These are phyloP conservation scores for Colletotrichum zoysiae DNA, from an alignment of 2,329 filamentous ascomycete species.

Conservation along the genomic window DNA sequence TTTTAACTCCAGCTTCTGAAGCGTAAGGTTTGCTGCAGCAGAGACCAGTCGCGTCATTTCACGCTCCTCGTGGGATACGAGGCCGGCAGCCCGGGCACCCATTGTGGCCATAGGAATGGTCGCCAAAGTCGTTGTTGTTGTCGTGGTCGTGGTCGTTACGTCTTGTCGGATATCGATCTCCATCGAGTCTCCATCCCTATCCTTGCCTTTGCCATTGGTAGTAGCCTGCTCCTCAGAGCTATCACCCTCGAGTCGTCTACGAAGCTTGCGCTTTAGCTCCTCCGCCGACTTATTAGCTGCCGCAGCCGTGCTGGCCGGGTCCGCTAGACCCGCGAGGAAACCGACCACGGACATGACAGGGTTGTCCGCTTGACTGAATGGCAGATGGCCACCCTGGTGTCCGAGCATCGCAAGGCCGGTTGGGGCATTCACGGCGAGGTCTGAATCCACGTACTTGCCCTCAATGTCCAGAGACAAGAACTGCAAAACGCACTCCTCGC, in stretches of 20 bases:
- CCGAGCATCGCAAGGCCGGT: constrained; percentile 76
- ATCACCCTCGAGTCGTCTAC: constrained; percentile 78
- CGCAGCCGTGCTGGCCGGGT: constrained; percentile 89
- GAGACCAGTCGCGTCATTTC: constrained; percentile 96
- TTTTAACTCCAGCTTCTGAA: constrained; percentile 96
- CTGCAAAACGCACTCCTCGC: constrained; percentile 96
- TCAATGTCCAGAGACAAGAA: constrained; percentile 98
- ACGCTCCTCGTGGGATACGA: constrained; percentile 95
- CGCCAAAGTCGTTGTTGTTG: constrained; percentile 67
- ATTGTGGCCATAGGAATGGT: constrained; percentile 88
- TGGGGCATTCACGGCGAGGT: constrained; percentile 64
- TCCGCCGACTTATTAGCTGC: constrained; percentile 90
- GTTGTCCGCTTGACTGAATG: constrained; percentile 93
- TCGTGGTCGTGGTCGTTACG: constrained; percentile 61
- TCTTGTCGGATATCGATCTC: constrained; percentile 71
- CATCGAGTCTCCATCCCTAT: constrained; percentile 71
- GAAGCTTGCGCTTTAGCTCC: constrained; percentile 84
- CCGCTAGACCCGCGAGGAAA: constrained; percentile 91
- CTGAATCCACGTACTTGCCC: constrained; percentile 93
- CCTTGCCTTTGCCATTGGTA: constrained; percentile 69
- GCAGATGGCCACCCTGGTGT: constrained; percentile 78
- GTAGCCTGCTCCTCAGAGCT: constrained; percentile 52
- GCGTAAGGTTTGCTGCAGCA: constrained; percentile 90
- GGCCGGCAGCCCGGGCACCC: constrained; percentile 85
- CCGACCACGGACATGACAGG: constrained; percentile 96